Evolutionary conservation across 2,329 filamentous ascomycete genomes (phyloP), one percentile per base, ranked within the genome.

Genomic region (Domatiomyces catenatus): DNA sequence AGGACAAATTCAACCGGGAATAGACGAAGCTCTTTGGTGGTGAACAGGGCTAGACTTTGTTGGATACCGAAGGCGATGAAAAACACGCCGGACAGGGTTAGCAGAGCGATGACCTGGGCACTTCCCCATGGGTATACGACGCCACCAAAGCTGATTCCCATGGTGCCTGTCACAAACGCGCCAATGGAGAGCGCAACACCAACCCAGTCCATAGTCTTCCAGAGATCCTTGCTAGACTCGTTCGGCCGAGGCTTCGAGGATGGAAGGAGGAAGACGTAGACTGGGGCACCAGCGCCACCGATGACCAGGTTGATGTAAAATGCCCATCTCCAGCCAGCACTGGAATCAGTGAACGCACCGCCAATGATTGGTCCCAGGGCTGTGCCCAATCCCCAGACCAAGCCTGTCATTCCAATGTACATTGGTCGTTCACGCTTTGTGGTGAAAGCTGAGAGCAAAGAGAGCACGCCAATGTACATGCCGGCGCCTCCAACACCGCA

Each of bases 281-380:
- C 64, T 0, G 73, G 69, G 3, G 67, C 60, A 19, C 19, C 12
- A 28, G 42, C 17, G 24, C 19, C 75, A 1, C 73, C 67, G 44
- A 73, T 63, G 36, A 67, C 60, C 0, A 79, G 65, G 56, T 80
- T 80, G 64, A 80, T 72, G 57, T 81, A 81, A 56, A 75, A 74
- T 0, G 66, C 36, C 50, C 52, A 54, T n/a, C 52, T 20, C 50
- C 52, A 54, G 24, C 60, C 56, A 12, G 57, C 52, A 50, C 15
- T 32, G 8, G 20, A 32, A 10, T 39, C 24, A 26, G 58, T 51
- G 51, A 68, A 67, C 3, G 57, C 62, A 22, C 66, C 66, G 3
- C 67, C 67, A 49, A 70, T 60, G 48, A 69, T 56, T 0, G 66
- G 68, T 5, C 67, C 67, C 0, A 68, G 57, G 2, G 68, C 59